Evolutionary conservation across 495 filamentous ascomycete genomes (phyloP), one percentile per base, ranked within the genome.

Genomic region (Chaetomium cochliodes): DNA sequence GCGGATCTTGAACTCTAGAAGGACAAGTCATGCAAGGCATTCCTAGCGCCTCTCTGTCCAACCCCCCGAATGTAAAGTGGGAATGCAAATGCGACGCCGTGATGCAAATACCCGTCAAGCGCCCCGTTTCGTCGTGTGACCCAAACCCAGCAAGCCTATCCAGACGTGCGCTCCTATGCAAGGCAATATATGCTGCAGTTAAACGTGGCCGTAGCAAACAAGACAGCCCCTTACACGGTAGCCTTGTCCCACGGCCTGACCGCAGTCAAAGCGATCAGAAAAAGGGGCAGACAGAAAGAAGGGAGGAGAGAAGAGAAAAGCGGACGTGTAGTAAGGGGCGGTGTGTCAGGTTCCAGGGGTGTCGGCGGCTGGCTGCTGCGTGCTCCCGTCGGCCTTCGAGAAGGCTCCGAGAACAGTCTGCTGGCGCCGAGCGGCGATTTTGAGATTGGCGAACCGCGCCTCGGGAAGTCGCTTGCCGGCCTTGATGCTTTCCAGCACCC

Each of bases 401-500:
- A 76, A 71, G 65, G 61, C 67, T 46, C 64, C 65, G 39, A 74
- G 69, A 65, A 92, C 84, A 75, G 87, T 89, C 69, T 77, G 77
- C 74, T 91, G 88, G 15, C 85, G 80, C 67, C 80, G 80, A 5
- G 81, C 67, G 51, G 84, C 86, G 52, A 90, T 69, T 69, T 83
- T 84, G 68, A 90, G 66, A 58, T 78, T 79, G 41, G 79, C 79
- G 74, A 93, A 97, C 65, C 82, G 77, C 3, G 85, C 79, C 74
- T 97, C 93, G 6, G 91, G 79, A 47, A 94, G 79, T 51, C 92
- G 79, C 73, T 85, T 91, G 12, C 87, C 89, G 0, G 82, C 86
- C 65, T 87, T 88, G 58, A 97, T 81, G 76, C 91, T 91, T 71
- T 96, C 90, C 39, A 93, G 72, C 4, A 86, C 86, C 88, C 88